A percentile compares a stretch with the other conserved stretches of the same genome.
Conservation (phyloP, 305 asterid species). For the Euphrasia arctica region DNA sequence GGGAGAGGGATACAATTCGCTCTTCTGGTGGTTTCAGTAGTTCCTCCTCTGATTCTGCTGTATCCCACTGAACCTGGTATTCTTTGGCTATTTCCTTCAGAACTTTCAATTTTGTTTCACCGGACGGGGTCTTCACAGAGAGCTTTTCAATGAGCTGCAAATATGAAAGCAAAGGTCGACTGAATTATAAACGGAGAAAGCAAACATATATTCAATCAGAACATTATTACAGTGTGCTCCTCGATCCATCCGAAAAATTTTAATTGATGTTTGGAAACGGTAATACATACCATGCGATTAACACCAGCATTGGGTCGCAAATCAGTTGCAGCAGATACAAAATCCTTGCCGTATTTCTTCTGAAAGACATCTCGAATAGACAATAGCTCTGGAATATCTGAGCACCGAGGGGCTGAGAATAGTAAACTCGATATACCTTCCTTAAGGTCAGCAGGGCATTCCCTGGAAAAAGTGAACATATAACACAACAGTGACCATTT, state of each 20-base stretch:
- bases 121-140: slow-evolving; percentile 80
- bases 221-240: background rate
- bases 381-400: slow-evolving; percentile 83
- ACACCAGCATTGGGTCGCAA: slow-evolving; percentile 93
- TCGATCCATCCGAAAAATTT: background rate
- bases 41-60: slow-evolving; percentile 71
- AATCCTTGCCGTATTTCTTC: slow-evolving; percentile 92
- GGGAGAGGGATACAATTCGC: slow-evolving; percentile 50
- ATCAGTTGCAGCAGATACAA: slow-evolving; percentile 93
- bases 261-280: background rate
- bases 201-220: background rate
- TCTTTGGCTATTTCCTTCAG: slow-evolving; percentile 93
- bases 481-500: background rate
- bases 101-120: slow-evolving; percentile 77
- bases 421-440: slow-evolving; percentile 90
- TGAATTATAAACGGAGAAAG: background rate
- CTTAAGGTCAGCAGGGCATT: slow-evolving; percentile 92
- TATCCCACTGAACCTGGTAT: slow-evolving; percentile 88
- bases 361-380: slow-evolving; percentile 67
- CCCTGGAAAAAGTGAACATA: slow-evolving; percentile 41
- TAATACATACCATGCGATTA: slow-evolving; percentile 62
- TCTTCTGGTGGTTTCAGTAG: slow-evolving; percentile 87
- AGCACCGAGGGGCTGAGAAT: slow-evolving; percentile 95
- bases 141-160: slow-evolving; percentile 92
- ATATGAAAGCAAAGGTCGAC: slow-evolving; percentile 14